Conservation (phyloP, 306 rosid genomes). For the Inga leiocalycina region DNA sequence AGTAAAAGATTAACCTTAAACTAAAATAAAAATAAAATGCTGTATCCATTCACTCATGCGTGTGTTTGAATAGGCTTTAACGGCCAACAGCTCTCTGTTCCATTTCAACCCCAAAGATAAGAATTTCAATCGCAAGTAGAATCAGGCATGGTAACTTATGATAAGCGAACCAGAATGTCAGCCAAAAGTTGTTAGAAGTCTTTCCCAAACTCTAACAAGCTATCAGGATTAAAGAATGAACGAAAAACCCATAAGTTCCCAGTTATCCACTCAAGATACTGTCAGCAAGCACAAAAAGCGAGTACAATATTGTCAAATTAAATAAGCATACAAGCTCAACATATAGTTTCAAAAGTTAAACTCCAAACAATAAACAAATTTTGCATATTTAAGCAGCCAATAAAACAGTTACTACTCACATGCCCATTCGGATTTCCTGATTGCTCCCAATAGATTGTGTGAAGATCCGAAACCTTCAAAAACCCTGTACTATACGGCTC, state of each 20-base stretch:
- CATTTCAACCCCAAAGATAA: background rate
- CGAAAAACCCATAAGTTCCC: constrained; percentile 1
- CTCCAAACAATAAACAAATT: background rate
- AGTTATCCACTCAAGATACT: background rate
- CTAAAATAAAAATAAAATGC: background rate
- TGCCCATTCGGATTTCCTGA: constrained; percentile 87
- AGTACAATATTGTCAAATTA: background rate
- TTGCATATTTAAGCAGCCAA: background rate
- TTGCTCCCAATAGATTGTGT: constrained; percentile 88
- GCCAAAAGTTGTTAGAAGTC: background rate
- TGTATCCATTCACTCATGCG: background rate
- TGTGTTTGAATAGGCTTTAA: background rate
- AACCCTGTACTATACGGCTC: constrained; percentile 70
- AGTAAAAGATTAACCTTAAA: background rate
- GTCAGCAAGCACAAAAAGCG: background rate
- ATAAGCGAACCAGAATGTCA: background rate
- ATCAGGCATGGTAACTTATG: constrained; percentile 3
- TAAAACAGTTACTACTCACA: constrained; percentile 55
- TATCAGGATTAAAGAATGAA: background rate
- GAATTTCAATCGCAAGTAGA: constrained; percentile 9
- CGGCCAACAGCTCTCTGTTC: background rate
- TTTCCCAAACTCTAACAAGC: constrained; percentile 4
- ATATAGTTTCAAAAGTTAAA: background rate
- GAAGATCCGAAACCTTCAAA: constrained; percentile 83
- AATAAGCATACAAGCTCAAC: constrained; percentile 15